A percentile compares a stretch with the other conserved stretches of the same genome.
These are phyloP conservation scores for Scutellaria galericulata DNA, from an alignment of 257 asterid species.

Conservation along the genomic window DNA sequence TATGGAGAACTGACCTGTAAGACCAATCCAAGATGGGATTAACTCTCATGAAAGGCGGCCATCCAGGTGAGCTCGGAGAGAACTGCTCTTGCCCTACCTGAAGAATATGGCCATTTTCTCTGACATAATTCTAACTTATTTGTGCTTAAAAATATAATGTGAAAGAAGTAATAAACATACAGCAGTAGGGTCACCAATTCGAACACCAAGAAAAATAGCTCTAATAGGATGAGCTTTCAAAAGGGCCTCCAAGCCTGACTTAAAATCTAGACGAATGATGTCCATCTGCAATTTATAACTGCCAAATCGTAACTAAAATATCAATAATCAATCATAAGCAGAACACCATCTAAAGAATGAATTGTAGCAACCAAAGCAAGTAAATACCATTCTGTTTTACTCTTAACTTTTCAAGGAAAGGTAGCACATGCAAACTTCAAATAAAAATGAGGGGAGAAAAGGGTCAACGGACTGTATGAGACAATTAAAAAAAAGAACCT, in stretches of 20 bases:
- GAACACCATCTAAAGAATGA: neutral
- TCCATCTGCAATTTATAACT: conserved; percentile 86
- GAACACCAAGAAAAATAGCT: conserved; percentile 94
- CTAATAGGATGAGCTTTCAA: conserved; percentile 70
- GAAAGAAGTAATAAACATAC: conserved; percentile 45
- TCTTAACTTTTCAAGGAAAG: neutral
- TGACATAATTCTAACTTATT: conserved; percentile 6
- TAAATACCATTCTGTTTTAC: conserved; percentile 8
- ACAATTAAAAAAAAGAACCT: neutral
- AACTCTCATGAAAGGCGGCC: conserved; percentile 99
- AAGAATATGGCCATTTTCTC: conserved; percentile 30
- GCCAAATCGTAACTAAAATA: conserved; percentile 38
- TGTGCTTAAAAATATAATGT: conserved; percentile 27
- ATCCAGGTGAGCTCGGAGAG: conserved; percentile 96
- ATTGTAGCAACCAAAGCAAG: conserved; percentile 14
- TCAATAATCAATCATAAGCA: conserved; percentile 30
- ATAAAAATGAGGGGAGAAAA: neutral
- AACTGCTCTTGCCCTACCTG: conserved; percentile 97
- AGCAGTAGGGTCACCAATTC: conserved; percentile 96
- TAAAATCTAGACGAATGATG: conserved; percentile 82
- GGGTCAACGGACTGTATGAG: neutral
- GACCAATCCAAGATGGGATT: conserved; percentile 99
- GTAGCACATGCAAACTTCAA: conserved; percentile 11
- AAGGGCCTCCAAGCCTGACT: conserved; percentile 89
- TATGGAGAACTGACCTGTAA: conserved; percentile 61